These are phyloP conservation scores for Stenogyne calaminthoides DNA, from an alignment of 305 asterid species.

Conservation along the genomic window DNA sequence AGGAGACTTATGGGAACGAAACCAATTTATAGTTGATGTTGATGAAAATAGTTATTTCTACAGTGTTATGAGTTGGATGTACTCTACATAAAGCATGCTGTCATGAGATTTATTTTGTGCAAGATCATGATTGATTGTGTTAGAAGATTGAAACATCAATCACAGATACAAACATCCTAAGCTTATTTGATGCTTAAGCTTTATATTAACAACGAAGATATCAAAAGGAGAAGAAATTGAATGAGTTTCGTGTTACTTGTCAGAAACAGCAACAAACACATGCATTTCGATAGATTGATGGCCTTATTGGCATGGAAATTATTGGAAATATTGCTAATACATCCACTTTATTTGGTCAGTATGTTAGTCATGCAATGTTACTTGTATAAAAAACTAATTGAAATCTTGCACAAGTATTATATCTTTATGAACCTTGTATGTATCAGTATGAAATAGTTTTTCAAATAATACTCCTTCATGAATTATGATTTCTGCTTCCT, in stretches of 20 bases:
- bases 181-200: neutral
- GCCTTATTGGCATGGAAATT: neutral
- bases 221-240: neutral
- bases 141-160: neutral
- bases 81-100: neutral
- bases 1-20: neutral
- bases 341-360: neutral
- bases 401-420: conserved; percentile 4
- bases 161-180: neutral
- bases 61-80: neutral
- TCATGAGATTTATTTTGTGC: neutral
- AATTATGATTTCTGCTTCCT: conserved; percentile 14
- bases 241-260: neutral
- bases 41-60: neutral
- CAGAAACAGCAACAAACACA: neutral
- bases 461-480: neutral
- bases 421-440: neutral
- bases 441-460: conserved; percentile 9
- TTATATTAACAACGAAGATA: neutral
- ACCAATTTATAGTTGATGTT: neutral
- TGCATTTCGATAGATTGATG: conserved; percentile 14
- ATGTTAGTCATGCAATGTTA: conserved; percentile 12
- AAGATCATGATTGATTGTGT: neutral
- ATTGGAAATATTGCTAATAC: neutral
- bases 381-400: neutral